A percentile compares a stretch with the other conserved stretches of the same genome.
These are phyloP conservation scores for Colletotrichum tofieldiae DNA, from an alignment of 2,329 filamentous ascomycete genomes.

Conservation along the genomic window DNA sequence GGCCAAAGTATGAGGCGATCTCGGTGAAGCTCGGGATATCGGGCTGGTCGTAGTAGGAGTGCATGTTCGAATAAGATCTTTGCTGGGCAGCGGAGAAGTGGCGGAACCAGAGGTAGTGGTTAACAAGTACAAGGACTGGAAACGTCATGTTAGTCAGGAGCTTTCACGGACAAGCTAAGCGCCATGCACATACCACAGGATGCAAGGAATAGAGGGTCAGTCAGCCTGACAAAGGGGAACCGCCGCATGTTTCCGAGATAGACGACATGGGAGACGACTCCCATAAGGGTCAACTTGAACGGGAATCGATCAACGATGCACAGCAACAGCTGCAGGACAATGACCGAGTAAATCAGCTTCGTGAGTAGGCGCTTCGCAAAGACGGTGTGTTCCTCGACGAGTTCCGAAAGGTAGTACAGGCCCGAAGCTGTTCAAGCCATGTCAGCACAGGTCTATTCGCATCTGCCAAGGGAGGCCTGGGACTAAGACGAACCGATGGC, in stretches of 20 bases:
- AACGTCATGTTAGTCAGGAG: not conserved
- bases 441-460: not conserved
- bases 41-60: constrained; percentile 74
- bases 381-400: constrained; percentile 98
- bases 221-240: constrained; percentile 85
- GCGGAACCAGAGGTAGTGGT: constrained; percentile 97
- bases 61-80: constrained; percentile 69
- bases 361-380: constrained; percentile 89
- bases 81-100: constrained; percentile 83
- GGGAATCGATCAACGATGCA: constrained; percentile 90
- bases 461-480: constrained; percentile 27
- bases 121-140: constrained; percentile 83
- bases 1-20: constrained; percentile 94
- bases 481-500: constrained; percentile 80
- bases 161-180: not conserved
- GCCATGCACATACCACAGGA: constrained; percentile 78
- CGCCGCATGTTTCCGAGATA: constrained; percentile 89
- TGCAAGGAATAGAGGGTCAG: constrained; percentile 87
- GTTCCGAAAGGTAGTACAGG: constrained; percentile 97
- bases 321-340: constrained; percentile 81
- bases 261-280: constrained; percentile 84
- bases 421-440: constrained; percentile 79
- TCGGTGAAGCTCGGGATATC: constrained; percentile 88
- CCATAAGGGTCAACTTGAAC: constrained; percentile 79
- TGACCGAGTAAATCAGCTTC: constrained; percentile 86